phyloP scores from a whole-genome alignment of 768 basidiomycete genomes.

The Fomitopsis serialis region DNA sequence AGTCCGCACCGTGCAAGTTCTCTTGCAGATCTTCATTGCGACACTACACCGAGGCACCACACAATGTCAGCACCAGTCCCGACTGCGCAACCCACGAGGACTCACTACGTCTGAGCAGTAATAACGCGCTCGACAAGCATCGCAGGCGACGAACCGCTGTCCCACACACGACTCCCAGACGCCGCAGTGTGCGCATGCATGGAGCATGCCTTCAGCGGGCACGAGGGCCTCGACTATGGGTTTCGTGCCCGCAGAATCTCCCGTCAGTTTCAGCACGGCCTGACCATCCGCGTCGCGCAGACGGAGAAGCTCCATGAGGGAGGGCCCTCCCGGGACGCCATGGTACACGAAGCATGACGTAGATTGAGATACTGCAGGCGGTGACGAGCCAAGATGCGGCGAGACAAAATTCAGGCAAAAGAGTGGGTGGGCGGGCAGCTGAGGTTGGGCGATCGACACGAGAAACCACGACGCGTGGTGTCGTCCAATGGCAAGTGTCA shows the following conservation, averaged over 20 bases:
- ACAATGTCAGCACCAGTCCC: too few species aligned
- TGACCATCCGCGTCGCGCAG: background rate
- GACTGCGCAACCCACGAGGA: too few species aligned
- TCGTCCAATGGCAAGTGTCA: conserved; percentile 3
- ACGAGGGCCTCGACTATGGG: conserved; percentile 3
- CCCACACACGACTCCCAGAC: conserved; percentile 1
- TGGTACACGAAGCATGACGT: background rate
- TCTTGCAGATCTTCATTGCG: too few species aligned
- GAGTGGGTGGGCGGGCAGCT: background rate
- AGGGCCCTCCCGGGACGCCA: background rate
- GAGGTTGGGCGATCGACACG: background rate
- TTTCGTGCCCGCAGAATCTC: background rate
- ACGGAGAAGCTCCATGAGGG: background rate
- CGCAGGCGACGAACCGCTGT: conserved; percentile 7
- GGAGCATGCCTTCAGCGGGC: background rate
- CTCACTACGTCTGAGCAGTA: conserved; percentile 7
- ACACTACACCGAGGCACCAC: too few species aligned
- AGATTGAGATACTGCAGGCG: background rate
- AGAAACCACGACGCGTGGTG: conserved; percentile 5
- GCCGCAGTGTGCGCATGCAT: conserved; percentile 7
- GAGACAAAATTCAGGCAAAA: conserved; percentile 2
- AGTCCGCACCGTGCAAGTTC: too few species aligned
- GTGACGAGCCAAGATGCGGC: background rate
- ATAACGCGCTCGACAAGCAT: conserved; percentile 1
- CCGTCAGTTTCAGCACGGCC: background rate